Base-by-base conservation (phyloP, 1,284 basidiomycete species). In the Leccinum subspadiceum region DNA sequence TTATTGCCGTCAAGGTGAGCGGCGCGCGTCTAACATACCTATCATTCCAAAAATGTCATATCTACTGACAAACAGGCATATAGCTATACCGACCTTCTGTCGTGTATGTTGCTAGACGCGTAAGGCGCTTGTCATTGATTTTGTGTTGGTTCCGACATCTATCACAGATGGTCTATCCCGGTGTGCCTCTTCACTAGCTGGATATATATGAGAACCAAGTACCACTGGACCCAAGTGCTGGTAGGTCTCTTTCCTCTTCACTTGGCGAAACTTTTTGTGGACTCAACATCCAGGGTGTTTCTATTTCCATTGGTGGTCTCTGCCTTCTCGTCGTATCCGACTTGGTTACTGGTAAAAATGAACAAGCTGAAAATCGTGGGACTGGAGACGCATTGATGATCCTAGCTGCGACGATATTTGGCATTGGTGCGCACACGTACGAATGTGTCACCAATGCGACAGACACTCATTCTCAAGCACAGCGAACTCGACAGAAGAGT, bases 401-500 rank as follows among this genome's bases (percentile, higher is more conserved):
- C 58, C 81, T 89, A 59, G 92, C 92, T 17, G 90, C 92, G 3
- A 89, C 90, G 0, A 77, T 93, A 6, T 94, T 94, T 68, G 93
- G 92, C 17, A 84, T 94, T 69, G 86, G 90, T 91, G 64, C 60
- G 85, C 82, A 5, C n/a, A 48, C 8, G 17, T 24, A 46, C 33
- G 17, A 53, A 57, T 13, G 29, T 51, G 17, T 13, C 35, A 24
- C 9, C 33, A 22, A 49, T 9, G 13, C 31, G 26, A 26, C 1
- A 15, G 26, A n/a, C 4, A 60, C 56, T 57, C 39, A 64, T 48
- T 13, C 24, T 52, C 13, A 13, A 49, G 5, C 22, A 26, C 62
- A 92, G 90, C 89, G 5, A 94, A 94, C 64, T 89, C 92, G 8
- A 90, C 90, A 0, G 92, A 94, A 71, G 92, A 94, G 68, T 90